phyloP scores from a whole-genome alignment of 2,329 filamentous ascomycete genomes.

The Simplicillium sp. region DNA sequence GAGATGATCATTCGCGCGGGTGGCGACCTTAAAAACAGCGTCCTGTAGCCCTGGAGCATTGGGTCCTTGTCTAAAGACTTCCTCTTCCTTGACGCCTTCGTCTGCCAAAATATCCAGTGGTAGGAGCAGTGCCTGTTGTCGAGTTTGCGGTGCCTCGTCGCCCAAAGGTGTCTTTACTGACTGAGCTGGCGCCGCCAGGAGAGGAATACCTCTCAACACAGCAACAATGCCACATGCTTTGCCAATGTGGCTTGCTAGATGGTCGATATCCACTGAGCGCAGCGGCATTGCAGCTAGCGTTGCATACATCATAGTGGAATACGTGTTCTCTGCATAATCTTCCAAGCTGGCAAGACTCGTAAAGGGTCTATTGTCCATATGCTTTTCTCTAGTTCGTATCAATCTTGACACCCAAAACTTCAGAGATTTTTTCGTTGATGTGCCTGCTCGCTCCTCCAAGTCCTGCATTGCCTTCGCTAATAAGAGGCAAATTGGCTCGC shows the following conservation, averaged over 20 bases:
- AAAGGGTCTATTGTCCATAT: slow-evolving; percentile 78
- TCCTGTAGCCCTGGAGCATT: slow-evolving; percentile 75
- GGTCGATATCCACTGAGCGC: slow-evolving; percentile 76
- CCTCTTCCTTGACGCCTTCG: slow-evolving; percentile 72
- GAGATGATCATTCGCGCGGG: slow-evolving; percentile 87
- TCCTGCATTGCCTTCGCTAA: slow-evolving; percentile 63
- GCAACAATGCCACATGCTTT: slow-evolving; percentile 87
- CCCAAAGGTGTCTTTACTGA: slow-evolving; percentile 33
- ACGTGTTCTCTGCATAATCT: slow-evolving; percentile 87
- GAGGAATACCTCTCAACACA: slow-evolving; percentile 74
- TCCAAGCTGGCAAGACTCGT: slow-evolving; percentile 65
- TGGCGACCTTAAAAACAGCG: slow-evolving; percentile 86
- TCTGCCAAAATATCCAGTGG: slow-evolving; percentile 88
- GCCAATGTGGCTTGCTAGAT: slow-evolving; percentile 88
- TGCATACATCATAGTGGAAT: slow-evolving; percentile 84
- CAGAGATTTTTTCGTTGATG: slow-evolving; percentile 37
- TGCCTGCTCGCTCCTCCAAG: slow-evolving; percentile 37
- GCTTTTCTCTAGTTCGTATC: slow-evolving; percentile 71
- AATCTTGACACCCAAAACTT: slow-evolving; percentile 70
- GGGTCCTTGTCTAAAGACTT: slow-evolving; percentile 73
- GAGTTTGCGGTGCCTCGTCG: slow-evolving; percentile 22
- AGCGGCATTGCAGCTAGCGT: slow-evolving; percentile 73
- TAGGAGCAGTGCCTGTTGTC: slow-evolving; percentile 56
- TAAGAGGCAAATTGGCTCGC: slow-evolving; percentile 83
- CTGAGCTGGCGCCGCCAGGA: slow-evolving; percentile 67